Evolutionary conservation across 2,329 filamentous ascomycete genomes (phyloP).

Genomic region (Geoglossum cookeanum): DNA sequence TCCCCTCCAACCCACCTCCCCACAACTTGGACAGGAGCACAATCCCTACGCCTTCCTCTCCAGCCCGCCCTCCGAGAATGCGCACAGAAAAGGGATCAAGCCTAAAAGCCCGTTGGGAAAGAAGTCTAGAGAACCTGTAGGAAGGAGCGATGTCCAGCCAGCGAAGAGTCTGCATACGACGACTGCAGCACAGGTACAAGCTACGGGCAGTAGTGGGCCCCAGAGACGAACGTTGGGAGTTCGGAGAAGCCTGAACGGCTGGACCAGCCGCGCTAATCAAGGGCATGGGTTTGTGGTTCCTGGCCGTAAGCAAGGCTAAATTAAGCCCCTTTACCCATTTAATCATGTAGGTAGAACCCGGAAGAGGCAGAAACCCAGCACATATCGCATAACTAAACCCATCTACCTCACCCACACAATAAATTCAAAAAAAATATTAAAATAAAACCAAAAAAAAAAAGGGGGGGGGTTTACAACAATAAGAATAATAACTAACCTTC

Average conservation of each 20-base stretch:
- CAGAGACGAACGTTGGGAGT: conserved; percentile 1
- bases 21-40: background rate
- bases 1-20: background rate
- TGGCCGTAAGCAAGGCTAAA: background rate
- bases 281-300: background rate
- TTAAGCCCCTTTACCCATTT: no score
- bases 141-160: background rate
- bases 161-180: conserved; percentile 21
- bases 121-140: background rate
- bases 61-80: conserved; percentile 11
- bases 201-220: background rate
- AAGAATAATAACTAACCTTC: no score
- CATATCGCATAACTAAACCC: no score
- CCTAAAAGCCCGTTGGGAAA: background rate
- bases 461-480: no score
- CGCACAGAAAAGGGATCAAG: background rate
- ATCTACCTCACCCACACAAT: no score
- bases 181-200: conserved; percentile 16
- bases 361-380: no score
- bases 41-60: conserved; percentile 18
- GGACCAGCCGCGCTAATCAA: background rate
- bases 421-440: no score
- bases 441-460: no score
- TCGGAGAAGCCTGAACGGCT: conserved; percentile 4
- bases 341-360: no score